Evolutionary conservation across 208 protist species (phyloP).

Genomic region (Leishmania arabica): DNA sequence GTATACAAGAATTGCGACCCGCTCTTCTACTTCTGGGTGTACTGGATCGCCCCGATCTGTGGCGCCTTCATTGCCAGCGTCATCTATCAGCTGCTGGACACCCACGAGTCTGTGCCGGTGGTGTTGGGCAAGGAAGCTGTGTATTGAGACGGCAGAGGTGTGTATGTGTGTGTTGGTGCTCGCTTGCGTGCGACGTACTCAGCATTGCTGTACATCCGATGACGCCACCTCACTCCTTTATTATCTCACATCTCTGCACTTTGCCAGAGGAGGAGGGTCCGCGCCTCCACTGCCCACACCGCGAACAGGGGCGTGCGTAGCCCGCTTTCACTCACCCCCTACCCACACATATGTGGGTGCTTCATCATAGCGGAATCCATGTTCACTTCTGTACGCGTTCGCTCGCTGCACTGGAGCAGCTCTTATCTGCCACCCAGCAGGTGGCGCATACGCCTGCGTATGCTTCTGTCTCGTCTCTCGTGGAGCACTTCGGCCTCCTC

Average conservation of each 20-base stretch:
- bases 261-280: background rate
- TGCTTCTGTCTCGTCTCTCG: background rate
- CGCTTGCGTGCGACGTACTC: background rate
- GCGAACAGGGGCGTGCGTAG: background rate
- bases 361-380: background rate
- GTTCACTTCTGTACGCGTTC: background rate
- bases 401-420: too few species aligned
- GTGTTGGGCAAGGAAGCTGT: constrained; percentile 33
- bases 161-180: background rate
- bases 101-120: constrained; percentile 48
- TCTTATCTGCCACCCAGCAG: too few species aligned
- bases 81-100: constrained; percentile 83
- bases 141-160: constrained; percentile 26
- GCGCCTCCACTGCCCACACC: background rate
- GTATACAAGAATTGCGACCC: constrained; percentile 72
- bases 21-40: constrained; percentile 79
- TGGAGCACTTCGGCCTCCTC: background rate
- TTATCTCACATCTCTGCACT: background rate
- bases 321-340: background rate
- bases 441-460: background rate
- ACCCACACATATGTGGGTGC: background rate
- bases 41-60: constrained; percentile 85
- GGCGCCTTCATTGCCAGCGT: constrained; percentile 83
- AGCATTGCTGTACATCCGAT: background rate
- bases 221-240: background rate